Conservation (phyloP, 257 asterid genomes). For the Apocynum venetum region DNA sequence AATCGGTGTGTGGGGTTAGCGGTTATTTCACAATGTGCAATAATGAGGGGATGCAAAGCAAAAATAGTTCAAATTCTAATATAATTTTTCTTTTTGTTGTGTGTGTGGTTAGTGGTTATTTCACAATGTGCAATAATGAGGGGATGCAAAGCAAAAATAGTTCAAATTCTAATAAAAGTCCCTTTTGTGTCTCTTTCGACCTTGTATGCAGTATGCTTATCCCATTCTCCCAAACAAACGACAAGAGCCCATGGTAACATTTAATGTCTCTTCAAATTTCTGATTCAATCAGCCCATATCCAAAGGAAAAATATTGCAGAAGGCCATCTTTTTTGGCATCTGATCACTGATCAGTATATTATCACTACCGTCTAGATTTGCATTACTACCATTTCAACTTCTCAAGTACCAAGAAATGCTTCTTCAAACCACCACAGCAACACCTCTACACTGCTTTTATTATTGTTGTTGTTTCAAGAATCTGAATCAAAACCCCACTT, state of each 20-base stretch:
- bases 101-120: too few species aligned
- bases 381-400: not conserved
- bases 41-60: not conserved
- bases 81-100: not conserved
- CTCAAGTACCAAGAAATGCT: conserved; percentile 38
- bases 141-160: not conserved
- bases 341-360: not conserved
- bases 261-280: not conserved
- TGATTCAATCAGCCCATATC: conserved; percentile 8
- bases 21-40: too few species aligned
- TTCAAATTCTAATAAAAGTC: not conserved
- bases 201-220: conserved; percentile 4
- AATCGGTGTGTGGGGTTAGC: too few species aligned
- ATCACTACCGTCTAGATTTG: not conserved
- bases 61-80: not conserved
- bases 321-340: not conserved
- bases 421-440: conserved; percentile 35
- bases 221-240: not conserved
- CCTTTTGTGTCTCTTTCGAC: not conserved
- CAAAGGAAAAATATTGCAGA: not conserved
- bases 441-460: conserved; percentile 5
- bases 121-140: too few species aligned
- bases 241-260: not conserved
- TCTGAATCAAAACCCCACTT: conserved; percentile 26
- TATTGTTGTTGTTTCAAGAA: conserved; percentile 30